A percentile compares a stretch with the other conserved stretches of the same genome.
Conservation (phyloP, 1,139 yeast species). For the Kluyveromyces sp. region DNA sequence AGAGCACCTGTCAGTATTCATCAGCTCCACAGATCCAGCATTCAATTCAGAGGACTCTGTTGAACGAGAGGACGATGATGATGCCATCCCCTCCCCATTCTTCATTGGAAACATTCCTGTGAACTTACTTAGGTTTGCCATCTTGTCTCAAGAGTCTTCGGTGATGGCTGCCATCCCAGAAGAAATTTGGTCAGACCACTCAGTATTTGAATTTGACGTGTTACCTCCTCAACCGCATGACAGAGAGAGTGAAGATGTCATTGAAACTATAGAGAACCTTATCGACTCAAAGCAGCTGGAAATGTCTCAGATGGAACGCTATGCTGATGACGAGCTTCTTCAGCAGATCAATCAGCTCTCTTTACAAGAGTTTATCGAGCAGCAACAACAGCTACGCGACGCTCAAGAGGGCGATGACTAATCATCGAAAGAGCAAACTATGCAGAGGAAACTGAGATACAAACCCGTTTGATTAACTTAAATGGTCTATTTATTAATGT, state of each 20-base stretch:
- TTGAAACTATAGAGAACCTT: slow-evolving; percentile 36
- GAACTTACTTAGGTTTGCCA: slow-evolving; percentile 58
- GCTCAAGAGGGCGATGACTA: background rate
- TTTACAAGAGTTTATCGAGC: slow-evolving; percentile 26
- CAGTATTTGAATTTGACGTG: slow-evolving; percentile 62
- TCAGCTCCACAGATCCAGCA: background rate
- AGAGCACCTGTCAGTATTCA: slow-evolving; percentile 1
- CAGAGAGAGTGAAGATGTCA: slow-evolving; percentile 23
- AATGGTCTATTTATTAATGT: background rate
- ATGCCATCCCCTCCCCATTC: slow-evolving; percentile 16
- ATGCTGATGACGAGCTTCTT: slow-evolving; percentile 28
- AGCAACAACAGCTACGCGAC: slow-evolving; percentile 7
- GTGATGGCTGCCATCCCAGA: slow-evolving; percentile 64
- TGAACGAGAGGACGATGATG: slow-evolving; percentile 1
- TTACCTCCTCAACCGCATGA: slow-evolving; percentile 48
- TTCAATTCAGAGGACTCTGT: background rate
- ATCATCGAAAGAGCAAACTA: background rate
- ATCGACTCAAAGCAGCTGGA: slow-evolving; percentile 34
- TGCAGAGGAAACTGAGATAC: background rate
- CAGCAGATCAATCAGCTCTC: slow-evolving; percentile 31
- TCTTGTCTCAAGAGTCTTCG: slow-evolving; percentile 62
- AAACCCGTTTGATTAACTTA: background rate
- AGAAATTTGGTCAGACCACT: slow-evolving; percentile 53
- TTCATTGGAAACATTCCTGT: slow-evolving; percentile 41
- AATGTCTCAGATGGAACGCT: slow-evolving; percentile 20